Percentiles rank a stretch among this genome's conserved stretches.
Evolutionary conservation across 2,329 filamentous ascomycete genomes (phyloP).

Genomic region (Didymella lethalis): DNA sequence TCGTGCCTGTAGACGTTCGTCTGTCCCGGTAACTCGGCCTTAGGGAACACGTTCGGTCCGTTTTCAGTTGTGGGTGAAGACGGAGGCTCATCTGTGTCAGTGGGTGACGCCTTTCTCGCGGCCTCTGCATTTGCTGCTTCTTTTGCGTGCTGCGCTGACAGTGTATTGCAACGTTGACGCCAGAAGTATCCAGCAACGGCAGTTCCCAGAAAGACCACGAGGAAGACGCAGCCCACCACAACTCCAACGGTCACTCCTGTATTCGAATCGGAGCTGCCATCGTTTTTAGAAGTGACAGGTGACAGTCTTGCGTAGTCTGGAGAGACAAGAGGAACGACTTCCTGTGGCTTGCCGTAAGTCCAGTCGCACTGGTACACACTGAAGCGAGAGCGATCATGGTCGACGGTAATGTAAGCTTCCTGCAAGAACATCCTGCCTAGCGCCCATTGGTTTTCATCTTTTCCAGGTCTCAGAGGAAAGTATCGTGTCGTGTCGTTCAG

Average conservation of each 20-base stretch:
- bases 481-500: slow-evolving; percentile 69
- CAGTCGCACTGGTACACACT: slow-evolving; percentile 54
- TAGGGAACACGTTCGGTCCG: slow-evolving; percentile 51
- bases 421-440: slow-evolving; percentile 75
- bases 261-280: slow-evolving; percentile 14
- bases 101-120: slow-evolving; percentile 29
- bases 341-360: slow-evolving; percentile 35
- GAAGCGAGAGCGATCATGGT: slow-evolving; percentile 59
- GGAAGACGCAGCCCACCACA: slow-evolving; percentile 51
- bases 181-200: slow-evolving; percentile 48
- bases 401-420: slow-evolving; percentile 65
- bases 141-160: slow-evolving; percentile 38
- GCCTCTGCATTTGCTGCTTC: slow-evolving; percentile 32
- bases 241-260: slow-evolving; percentile 56
- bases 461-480: slow-evolving; percentile 69
- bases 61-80: slow-evolving; percentile 33
- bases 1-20: slow-evolving; percentile 34
- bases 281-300: slow-evolving; percentile 1
- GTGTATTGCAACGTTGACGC: slow-evolving; percentile 36
- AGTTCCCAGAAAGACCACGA: slow-evolving; percentile 42
- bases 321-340: slow-evolving; percentile 47
- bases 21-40: slow-evolving; percentile 54
- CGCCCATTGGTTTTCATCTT: slow-evolving; percentile 63
- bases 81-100: slow-evolving; percentile 34
- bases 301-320: slow-evolving; percentile 32